These are phyloP conservation scores for Silene latifolia DNA, from an alignment of 148 eudicot genomes.

Conservation along the genomic window DNA sequence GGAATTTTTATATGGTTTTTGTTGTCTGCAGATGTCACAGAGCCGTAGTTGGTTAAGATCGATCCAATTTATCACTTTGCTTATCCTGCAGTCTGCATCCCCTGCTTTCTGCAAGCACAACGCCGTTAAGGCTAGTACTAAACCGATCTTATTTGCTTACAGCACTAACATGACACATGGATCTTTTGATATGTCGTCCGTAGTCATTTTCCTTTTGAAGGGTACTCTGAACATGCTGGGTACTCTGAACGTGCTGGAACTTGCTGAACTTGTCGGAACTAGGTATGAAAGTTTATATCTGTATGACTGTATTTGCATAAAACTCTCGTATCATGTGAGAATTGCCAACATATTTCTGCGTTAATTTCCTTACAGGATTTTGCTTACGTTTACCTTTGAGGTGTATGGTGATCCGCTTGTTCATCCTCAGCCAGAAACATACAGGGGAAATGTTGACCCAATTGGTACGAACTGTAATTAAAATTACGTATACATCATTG, in stretches of 20 bases:
- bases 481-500: not conserved
- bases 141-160: not conserved
- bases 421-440: slow-evolving; percentile 79
- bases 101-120: slow-evolving; percentile 93
- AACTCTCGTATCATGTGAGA: not conserved
- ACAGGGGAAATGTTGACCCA: slow-evolving; percentile 98
- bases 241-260: slow-evolving; percentile 89
- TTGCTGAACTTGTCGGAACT: slow-evolving; percentile 95
- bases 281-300: slow-evolving; percentile 37
- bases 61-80: slow-evolving; percentile 96
- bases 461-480: slow-evolving; percentile 45
- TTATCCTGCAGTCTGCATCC: slow-evolving; percentile 94
- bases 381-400: slow-evolving; percentile 86
- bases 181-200: no score
- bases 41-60: slow-evolving; percentile 75
- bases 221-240: slow-evolving; percentile 83
- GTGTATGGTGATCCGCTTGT: slow-evolving; percentile 90
- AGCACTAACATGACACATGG: no score
- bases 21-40: slow-evolving; percentile 67
- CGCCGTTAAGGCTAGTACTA: slow-evolving; percentile 68
- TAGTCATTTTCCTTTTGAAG: no score
- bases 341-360: not conserved
- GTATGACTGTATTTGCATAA: not conserved
- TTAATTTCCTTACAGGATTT: slow-evolving; percentile 41
- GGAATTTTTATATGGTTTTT: not conserved